These are phyloP conservation scores for Melanomma pulvis-pyrius DNA, from an alignment of 495 filamentous ascomycete species.

Conservation along the genomic window DNA sequence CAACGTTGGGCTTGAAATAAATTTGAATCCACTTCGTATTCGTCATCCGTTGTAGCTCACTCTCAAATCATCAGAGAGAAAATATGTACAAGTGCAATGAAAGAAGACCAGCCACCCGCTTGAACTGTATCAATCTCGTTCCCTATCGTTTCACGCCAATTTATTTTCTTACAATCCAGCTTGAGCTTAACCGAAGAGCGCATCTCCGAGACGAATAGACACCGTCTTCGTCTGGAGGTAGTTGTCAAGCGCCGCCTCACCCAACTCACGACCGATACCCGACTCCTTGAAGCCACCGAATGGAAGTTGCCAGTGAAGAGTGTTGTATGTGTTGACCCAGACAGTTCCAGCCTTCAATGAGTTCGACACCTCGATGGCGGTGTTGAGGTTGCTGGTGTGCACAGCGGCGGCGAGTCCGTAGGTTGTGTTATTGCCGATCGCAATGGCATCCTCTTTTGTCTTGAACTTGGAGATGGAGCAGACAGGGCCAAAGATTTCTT, in stretches of 20 bases:
- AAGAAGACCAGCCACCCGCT: not conserved
- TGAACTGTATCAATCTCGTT: not conserved
- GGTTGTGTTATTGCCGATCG: constrained; percentile 75
- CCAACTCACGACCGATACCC: constrained; percentile 92
- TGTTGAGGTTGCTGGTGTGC: constrained; percentile 92
- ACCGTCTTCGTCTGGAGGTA: constrained; percentile 84
- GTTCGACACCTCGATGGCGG: constrained; percentile 85
- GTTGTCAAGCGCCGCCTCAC: constrained; percentile 88
- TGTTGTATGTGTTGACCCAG: constrained; percentile 94
- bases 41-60: not conserved
- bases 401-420: constrained; percentile 86
- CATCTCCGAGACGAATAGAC: constrained; percentile 63
- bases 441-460: constrained; percentile 81
- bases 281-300: constrained; percentile 95
- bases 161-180: constrained; percentile 3
- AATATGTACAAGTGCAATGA: constrained; percentile 8
- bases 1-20: not conserved
- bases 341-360: constrained; percentile 84
- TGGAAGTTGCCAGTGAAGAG: constrained; percentile 77
- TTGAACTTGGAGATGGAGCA: constrained; percentile 93
- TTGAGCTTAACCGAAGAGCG: constrained; percentile 55
- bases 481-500: constrained; percentile 98
- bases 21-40: not conserved
- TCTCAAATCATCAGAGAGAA: not conserved
- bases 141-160: constrained; percentile 9